phyloP scores from a whole-genome alignment of 495 filamentous ascomycete species.

The Physcia stellaris region DNA sequence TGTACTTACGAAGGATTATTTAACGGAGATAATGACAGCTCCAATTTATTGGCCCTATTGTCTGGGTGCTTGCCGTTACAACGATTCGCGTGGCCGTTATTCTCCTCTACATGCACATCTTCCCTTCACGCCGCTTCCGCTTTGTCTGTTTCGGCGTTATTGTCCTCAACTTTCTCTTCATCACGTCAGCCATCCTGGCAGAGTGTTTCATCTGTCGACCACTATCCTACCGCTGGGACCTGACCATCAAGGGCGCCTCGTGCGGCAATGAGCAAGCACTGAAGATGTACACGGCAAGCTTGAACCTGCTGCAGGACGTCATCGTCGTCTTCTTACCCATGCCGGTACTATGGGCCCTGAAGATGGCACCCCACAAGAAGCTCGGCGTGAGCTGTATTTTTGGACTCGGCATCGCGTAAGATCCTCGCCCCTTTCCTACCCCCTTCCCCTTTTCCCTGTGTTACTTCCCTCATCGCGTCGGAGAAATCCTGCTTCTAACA shows the following conservation, averaged over 20 bases:
- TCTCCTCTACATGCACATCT: no score
- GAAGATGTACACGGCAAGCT: conserved; percentile 15
- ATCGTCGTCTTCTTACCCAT: conserved; percentile 25
- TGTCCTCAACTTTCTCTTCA: no score
- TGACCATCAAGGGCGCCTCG: conserved; percentile 10
- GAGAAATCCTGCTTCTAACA: neutral
- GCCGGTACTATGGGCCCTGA: conserved; percentile 25
- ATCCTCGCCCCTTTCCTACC: neutral
- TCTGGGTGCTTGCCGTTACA: no score
- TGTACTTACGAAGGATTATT: no score
- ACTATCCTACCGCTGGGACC: conserved; percentile 18
- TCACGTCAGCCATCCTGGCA: no score
- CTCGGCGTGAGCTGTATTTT: conserved; percentile 7
- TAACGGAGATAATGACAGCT: no score
- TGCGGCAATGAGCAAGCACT: conserved; percentile 18
- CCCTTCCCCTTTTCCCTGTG: neutral
- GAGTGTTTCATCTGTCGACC: no score
- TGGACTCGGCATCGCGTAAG: conserved; percentile 4
- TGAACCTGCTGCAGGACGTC: conserved; percentile 21
- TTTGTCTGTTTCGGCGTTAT: no score
- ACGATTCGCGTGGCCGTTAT: no score
- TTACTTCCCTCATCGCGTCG: no score
- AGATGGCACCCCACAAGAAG: conserved; percentile 21
- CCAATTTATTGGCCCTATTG: no score
- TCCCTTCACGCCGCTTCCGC: no score